Base-by-base conservation (phyloP, 2,329 filamentous ascomycete species). In the Arthrinium puccinioides region DNA sequence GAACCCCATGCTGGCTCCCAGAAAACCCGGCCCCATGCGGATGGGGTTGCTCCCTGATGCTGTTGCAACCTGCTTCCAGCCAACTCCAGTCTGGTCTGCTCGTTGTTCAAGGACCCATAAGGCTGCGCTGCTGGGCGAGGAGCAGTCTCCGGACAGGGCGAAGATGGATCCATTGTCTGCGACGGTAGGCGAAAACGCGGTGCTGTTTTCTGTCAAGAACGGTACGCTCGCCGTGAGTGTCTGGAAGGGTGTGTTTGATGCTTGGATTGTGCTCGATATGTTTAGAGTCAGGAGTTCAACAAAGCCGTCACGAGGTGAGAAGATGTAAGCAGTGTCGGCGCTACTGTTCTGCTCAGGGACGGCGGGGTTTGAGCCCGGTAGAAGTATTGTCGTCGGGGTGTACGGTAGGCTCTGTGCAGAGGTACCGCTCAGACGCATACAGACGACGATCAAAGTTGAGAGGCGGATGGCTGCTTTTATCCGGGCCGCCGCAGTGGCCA, bases 91-190 rank as follows among this genome's bases (percentile, higher is more conserved):
- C 30, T 56, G 64, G 13, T 59, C 55, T 8, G 55, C 51, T 10
- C 66, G 61, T 3, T 74, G 67, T 8, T 64, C 66, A 47, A 82
- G 89, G 16, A 66, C 76, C 87, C 87, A 95, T 38, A 94, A 53
- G 23, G 71, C 59, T 10, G 75, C 70, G 25, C 60, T 62, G 4
- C 62, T 65, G 3, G 69, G 62, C 21, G 64, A 61, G 1, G 72
- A 63, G 53, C 90, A 96, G 45, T 82, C 70, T 3, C 90, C 89
- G 0, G 81, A 70, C 39, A 87, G 83, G 2, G 92, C 79, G 3
- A 79, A 73, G 20, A 96, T 71, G 9, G 80, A 76, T 13, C 86
- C 87, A 51, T 76, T 70, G 29, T 72, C 63, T 32, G 84, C 76
- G 21, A 88, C 68, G 0, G 80, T 67, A 0, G 87, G 78, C 6